Conservation (phyloP, 1,284 basidiomycete genomes). For the Cerrena zonata region DNA sequence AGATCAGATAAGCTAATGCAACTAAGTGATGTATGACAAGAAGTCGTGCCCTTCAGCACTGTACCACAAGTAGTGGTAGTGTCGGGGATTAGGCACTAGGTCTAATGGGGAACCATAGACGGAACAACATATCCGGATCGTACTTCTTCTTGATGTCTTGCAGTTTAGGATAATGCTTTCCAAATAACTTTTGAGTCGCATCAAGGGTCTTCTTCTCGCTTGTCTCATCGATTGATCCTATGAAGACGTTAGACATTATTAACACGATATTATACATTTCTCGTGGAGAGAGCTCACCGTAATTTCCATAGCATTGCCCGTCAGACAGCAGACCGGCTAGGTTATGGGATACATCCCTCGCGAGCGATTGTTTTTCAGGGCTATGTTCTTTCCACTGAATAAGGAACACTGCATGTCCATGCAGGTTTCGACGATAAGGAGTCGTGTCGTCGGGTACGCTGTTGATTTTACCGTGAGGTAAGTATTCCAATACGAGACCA, state of each 20-base stretch:
- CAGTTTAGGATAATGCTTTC: constrained; percentile 39
- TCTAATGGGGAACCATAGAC: constrained; percentile 44
- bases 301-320: constrained; percentile 24
- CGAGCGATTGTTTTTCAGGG: constrained; percentile 24
- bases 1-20: too few species aligned
- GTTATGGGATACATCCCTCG: constrained; percentile 19
- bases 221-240: background rate
- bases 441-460: constrained; percentile 34
- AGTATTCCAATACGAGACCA: constrained; percentile 36
- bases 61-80: too few species aligned
- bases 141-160: constrained; percentile 46
- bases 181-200: constrained; percentile 29
- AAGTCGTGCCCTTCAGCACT: too few species aligned
- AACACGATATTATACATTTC: too few species aligned
- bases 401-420: constrained; percentile 28
- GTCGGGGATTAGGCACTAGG: too few species aligned
- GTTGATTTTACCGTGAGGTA: constrained; percentile 35
- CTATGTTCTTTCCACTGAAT: constrained; percentile 34
- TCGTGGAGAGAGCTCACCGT: constrained; percentile 10
- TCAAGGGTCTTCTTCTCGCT: background rate
- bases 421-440: constrained; percentile 34
- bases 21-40: too few species aligned
- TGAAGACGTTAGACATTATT: background rate
- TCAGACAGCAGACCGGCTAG: constrained; percentile 16
- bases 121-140: constrained; percentile 48